Evolutionary conservation across 108 stramenopile genomes (phyloP).

Genomic region (Cyclotella baltica): DNA sequence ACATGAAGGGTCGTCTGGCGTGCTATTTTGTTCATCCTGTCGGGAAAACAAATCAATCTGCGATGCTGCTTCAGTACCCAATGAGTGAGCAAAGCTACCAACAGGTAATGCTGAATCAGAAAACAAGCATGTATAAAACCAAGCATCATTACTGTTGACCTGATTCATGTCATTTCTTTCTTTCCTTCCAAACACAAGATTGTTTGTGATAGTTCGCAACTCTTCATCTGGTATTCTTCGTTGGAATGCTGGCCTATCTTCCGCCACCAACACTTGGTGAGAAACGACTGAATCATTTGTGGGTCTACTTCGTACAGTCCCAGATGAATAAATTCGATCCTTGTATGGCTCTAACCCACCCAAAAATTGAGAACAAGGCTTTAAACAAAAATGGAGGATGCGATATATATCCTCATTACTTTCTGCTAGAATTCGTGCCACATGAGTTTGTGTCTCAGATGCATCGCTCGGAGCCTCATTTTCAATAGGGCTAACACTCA

Average conservation of each 20-base stretch:
- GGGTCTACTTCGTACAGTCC: conserved; percentile 26
- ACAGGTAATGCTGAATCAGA: conserved; percentile 84
- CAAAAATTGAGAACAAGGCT: conserved; percentile 35
- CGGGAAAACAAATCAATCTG: conserved; percentile 68
- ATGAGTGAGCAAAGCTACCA: conserved; percentile 89
- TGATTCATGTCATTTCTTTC: conserved; percentile 5
- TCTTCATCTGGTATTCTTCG: conserved; percentile 17
- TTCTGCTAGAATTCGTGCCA: conserved; percentile 42
- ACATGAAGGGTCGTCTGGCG: conserved; percentile 23
- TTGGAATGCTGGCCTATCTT: neutral
- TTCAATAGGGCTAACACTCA: conserved; percentile 42
- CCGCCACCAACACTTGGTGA: neutral
- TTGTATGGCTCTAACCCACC: conserved; percentile 50
- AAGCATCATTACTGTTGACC: conserved; percentile 8
- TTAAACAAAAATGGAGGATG: conserved; percentile 44
- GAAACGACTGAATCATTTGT: neutral
- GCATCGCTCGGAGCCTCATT: neutral
- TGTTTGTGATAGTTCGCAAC: conserved; percentile 17
- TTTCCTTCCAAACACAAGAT: conserved; percentile 33
- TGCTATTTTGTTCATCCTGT: conserved; percentile 12
- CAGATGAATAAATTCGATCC: conserved; percentile 51
- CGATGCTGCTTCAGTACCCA: conserved; percentile 80
- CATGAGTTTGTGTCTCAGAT: conserved; percentile 24
- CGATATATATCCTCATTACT: conserved; percentile 55
- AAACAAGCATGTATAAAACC: conserved; percentile 52